Conservation (phyloP, 2,329 filamentous ascomycete species). For the Phialophora expanda region DNA sequence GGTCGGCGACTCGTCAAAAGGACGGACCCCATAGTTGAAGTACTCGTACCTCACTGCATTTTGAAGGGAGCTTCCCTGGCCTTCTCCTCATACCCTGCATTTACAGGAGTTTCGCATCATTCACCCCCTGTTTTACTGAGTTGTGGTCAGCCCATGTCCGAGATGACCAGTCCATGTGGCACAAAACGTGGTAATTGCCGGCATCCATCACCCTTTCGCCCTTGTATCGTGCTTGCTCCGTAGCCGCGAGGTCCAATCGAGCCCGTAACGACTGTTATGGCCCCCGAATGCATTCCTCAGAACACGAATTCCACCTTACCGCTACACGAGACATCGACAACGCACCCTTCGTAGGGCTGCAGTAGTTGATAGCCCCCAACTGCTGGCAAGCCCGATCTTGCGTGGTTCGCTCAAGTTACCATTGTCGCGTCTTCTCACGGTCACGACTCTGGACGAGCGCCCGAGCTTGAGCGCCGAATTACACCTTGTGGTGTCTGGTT, state of each 20-base stretch:
- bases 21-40: conserved; percentile 1
- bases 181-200: not conserved
- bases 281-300: not conserved
- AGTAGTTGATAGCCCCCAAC: conserved; percentile 8
- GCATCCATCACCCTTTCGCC: not conserved
- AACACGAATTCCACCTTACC: conserved; percentile 1
- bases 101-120: not conserved
- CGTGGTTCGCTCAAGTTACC: not conserved
- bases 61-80: not conserved
- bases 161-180: not conserved
- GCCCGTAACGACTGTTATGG: no score
- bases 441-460: not conserved
- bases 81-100: not conserved
- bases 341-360: conserved; percentile 15
- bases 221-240: not conserved
- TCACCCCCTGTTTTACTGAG: not conserved
- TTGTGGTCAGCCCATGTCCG: not conserved
- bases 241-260: not conserved
- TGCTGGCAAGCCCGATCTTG: not conserved
- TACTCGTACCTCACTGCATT: not conserved
- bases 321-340: not conserved
- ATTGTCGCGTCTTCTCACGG: not conserved
- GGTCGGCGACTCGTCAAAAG: conserved; percentile 17
- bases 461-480: not conserved
- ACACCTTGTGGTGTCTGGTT: not conserved